Evolutionary conservation across 2,329 filamentous ascomycete genomes (phyloP), one percentile per base, ranked within the genome.

Genomic region (Pseudogymnoascus sp.): DNA sequence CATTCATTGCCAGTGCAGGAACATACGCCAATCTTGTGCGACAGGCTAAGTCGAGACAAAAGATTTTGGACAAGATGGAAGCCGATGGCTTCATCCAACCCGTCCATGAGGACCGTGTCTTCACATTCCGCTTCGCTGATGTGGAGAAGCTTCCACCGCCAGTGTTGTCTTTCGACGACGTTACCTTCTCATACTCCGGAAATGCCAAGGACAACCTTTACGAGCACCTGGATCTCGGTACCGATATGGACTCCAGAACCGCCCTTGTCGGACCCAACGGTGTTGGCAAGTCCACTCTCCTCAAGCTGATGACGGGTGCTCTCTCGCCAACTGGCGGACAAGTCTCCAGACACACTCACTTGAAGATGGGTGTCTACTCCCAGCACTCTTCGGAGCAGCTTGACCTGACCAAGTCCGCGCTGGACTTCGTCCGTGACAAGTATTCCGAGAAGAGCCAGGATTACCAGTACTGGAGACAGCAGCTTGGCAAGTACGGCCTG

Each of bases 21-120:
- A 99, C 95, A 65, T 99, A 99, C 75, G 95, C 96, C 85, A 99
- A 99, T 83, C 84, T 99, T 82, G 95, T 99, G 75, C 86, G 91
- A 77, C 95, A 99, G 80, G 96, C 96, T 79, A 99, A 99, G 84
- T 97, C 95, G 45, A 88, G 95, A 68, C 95, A 99, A 80, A 99
- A 99, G 91, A 97, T 97, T 78, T 84, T 97, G 69, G 95, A 99
- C 85, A 99, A 99, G 88, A 99, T 99, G 95, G 93, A 97, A 84
- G 95, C 96, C 71, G 95, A 99, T 73, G 95, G 95, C 69, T 95
- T 97, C 78, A 97, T 99, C 75, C 89, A 99, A 79, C 90, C 91
- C 63, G 92, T 99, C 66, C 78, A 83, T 62, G 79, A 85, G 67
- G 95, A 99, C 79, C 85, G 87, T 66, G 89, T 96, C 74, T 99